These are phyloP conservation scores for Exserohilum rostratum DNA, from an alignment of 2,329 filamentous ascomycete genomes.

Conservation along the genomic window DNA sequence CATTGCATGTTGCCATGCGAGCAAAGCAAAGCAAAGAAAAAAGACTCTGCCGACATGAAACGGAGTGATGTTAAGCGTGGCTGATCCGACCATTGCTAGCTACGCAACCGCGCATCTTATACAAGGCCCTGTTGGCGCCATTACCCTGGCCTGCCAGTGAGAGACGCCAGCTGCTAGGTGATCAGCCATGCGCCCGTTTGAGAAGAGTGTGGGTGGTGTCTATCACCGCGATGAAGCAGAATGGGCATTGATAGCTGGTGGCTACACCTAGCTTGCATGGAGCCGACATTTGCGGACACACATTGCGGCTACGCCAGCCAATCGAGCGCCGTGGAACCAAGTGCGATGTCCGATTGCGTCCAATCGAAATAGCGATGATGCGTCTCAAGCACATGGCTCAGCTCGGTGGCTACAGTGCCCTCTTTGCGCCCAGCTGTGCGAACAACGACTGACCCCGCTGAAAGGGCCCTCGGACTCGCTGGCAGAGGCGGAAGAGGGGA, in stretches of 20 bases:
- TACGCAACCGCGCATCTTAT: not conserved
- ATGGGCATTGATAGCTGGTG: slow-evolving; percentile 8
- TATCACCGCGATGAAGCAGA: too few species aligned
- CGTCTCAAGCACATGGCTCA: slow-evolving; percentile 2
- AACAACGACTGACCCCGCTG: slow-evolving; percentile 9
- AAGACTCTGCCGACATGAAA: not conserved
- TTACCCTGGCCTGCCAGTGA: not conserved
- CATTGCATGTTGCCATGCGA: not conserved
- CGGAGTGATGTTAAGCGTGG: not conserved
- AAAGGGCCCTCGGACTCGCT: not conserved
- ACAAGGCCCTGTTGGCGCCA: not conserved
- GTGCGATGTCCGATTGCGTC: not conserved
- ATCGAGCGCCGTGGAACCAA: not conserved
- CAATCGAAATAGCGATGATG: slow-evolving; percentile 4
- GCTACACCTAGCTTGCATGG: slow-evolving; percentile 7
- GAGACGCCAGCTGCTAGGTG: not conserved
- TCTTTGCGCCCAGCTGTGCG: slow-evolving; percentile 6
- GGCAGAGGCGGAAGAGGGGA: not conserved
- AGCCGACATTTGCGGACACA: slow-evolving; percentile 3
- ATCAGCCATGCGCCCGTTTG: not conserved
- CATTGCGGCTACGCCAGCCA: not conserved
- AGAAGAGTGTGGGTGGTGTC: not conserved
- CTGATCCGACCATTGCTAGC: not conserved
- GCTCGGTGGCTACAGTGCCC: slow-evolving; percentile 12
- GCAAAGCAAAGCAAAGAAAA: not conserved